These are phyloP conservation scores for Leccinum subgranulosum DNA, from an alignment of 768 basidiomycete species.

Conservation along the genomic window DNA sequence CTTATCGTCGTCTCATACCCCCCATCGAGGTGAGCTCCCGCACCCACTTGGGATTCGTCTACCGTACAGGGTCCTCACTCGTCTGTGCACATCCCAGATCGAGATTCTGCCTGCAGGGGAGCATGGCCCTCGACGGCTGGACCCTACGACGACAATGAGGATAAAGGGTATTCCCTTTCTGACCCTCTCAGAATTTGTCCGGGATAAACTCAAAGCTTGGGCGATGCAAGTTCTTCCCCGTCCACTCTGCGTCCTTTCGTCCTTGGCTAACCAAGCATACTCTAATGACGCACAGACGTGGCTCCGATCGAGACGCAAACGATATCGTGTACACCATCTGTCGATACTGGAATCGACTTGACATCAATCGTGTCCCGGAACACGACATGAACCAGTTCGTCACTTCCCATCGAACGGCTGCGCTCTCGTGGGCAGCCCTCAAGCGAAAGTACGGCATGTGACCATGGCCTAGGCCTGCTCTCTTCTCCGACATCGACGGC, in stretches of 20 bases:
- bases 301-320: conserved; percentile 68
- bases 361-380: conserved; percentile 84
- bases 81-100: conserved; percentile 45
- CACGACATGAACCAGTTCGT: conserved; percentile 83
- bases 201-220: conserved; percentile 84
- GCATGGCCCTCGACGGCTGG: conserved; percentile 72
- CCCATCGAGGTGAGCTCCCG: conserved; percentile 58
- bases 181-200: conserved; percentile 80
- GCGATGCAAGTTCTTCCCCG: conserved; percentile 54
- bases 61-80: not conserved
- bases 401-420: conserved; percentile 52
- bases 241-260: conserved; percentile 3
- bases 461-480: conserved; percentile 2
- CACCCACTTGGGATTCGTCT: not conserved
- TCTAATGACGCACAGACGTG: conserved; percentile 46
- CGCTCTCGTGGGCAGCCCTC: conserved; percentile 71
- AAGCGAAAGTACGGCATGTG: conserved; percentile 70
- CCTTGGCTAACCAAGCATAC: conserved; percentile 11
- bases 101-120: conserved; percentile 83
- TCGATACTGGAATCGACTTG: conserved; percentile 78
- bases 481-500: conserved; percentile 1
- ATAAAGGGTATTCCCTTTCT: conserved; percentile 76
- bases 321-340: conserved; percentile 71
- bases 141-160: conserved; percentile 62
- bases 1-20: conserved; percentile 74